These are phyloP conservation scores for Scheffersomyces ergatensis DNA, from an alignment of 805 yeast genomes.

Conservation along the genomic window DNA sequence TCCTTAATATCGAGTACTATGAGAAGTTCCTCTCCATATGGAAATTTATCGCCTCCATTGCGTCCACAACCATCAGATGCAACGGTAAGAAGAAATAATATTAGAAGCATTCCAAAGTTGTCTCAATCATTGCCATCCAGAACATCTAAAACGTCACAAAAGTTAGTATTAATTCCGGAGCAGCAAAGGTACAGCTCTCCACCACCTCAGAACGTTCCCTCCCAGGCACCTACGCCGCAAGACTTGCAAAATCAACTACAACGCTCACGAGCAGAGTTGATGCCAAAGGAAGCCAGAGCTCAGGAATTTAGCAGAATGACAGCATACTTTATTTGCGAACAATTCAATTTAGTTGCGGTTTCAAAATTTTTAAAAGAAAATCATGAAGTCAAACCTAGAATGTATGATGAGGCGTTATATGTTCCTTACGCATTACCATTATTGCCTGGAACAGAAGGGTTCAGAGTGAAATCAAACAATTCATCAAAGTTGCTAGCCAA, in stretches of 20 bases:
- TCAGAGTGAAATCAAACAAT: constrained; percentile 68
- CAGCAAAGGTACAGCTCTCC: constrained; percentile 22
- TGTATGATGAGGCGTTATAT: constrained; percentile 91
- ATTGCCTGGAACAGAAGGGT: constrained; percentile 79
- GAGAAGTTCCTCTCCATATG: constrained; percentile 6
- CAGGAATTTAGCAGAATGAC: constrained; percentile 79
- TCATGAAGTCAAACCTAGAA: constrained; percentile 82
- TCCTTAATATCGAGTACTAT: constrained; percentile 15
- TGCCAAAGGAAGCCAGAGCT: constrained; percentile 58
- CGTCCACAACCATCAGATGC: constrained; percentile 4
- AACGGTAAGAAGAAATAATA: constrained; percentile 14
- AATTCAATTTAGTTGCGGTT: constrained; percentile 63
- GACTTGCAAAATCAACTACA: constrained; percentile 29
- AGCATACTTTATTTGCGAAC: constrained; percentile 87
- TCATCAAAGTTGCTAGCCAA: constrained; percentile 42
- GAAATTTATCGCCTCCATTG: constrained; percentile 16
- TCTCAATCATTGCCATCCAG: constrained; percentile 62
- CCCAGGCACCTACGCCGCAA: background rate
- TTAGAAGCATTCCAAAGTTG: constrained; percentile 51
- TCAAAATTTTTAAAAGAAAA: constrained; percentile 60
- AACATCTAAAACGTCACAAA: constrained; percentile 83
- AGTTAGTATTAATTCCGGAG: constrained; percentile 83
- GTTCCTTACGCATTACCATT: constrained; percentile 87
- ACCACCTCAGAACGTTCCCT: constrained; percentile 5
- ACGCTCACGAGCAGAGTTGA: constrained; percentile 51